phyloP scores from a whole-genome alignment of 2,329 filamentous ascomycete species.

The Calycina herbarum region DNA sequence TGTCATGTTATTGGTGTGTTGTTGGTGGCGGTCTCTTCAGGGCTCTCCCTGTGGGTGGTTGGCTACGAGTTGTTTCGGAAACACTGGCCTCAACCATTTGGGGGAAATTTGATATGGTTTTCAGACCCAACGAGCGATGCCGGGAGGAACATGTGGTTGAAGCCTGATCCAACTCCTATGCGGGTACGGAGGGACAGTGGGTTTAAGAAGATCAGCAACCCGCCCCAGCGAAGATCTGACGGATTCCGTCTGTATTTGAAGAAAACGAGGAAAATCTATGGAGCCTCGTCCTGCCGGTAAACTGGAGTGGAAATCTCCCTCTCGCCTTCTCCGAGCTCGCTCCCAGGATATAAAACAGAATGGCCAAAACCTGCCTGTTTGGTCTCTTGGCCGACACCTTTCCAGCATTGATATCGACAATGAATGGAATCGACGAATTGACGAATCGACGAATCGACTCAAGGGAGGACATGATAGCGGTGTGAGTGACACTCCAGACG shows the following conservation, averaged over 20 bases:
- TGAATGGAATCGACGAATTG: too few relatives aligned
- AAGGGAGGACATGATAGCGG: too few relatives aligned
- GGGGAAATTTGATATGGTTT: neutral
- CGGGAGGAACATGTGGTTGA: conserved; percentile 1
- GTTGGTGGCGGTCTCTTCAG: neutral
- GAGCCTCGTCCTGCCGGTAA: neutral
- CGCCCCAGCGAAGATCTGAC: conserved; percentile 1
- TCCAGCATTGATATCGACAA: too few relatives aligned
- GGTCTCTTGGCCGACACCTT: neutral
- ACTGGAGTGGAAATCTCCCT: neutral
- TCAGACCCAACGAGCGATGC: conserved; percentile 1
- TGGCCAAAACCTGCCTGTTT: neutral
- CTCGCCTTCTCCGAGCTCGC: conserved; percentile 1
- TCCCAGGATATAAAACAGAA: neutral
- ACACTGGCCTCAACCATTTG: neutral
- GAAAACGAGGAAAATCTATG: neutral
- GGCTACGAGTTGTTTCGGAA: too few relatives aligned
- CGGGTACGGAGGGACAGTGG: neutral
- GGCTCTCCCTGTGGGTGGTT: neutral
- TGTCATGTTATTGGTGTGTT: too few relatives aligned
- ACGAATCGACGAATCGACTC: too few relatives aligned
- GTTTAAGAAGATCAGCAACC: neutral
- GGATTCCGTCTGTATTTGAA: neutral
- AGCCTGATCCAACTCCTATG: neutral
- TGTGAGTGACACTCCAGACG: too few relatives aligned